Conservation (phyloP, 1,284 basidiomycete genomes). For the Boletus mariae region DNA sequence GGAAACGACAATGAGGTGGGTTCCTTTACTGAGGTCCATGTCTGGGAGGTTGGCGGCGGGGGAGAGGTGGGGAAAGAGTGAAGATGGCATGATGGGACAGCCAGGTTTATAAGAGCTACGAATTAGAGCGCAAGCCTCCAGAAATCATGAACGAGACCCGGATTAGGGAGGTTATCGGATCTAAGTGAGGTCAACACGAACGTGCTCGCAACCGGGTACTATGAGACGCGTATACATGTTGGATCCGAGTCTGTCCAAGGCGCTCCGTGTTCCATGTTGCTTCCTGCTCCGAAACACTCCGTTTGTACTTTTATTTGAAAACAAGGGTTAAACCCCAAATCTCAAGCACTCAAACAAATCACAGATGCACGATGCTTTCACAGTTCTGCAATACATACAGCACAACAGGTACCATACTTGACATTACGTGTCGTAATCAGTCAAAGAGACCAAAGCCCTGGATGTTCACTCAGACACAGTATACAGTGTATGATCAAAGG, state of each 20-base stretch:
- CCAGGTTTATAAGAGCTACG: constrained; percentile 29
- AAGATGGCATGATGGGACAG: constrained; percentile 20
- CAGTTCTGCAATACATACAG: not conserved
- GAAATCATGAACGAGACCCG: constrained; percentile 26
- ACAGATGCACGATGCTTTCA: no score
- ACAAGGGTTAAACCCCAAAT: no score
- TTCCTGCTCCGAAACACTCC: not conserved
- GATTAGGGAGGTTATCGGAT: constrained; percentile 37
- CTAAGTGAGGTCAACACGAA: not conserved
- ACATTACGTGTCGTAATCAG: constrained; percentile 36
- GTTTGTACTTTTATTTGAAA: not conserved
- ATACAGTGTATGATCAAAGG: not conserved
- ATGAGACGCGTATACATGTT: no score
- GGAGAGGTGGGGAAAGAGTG: constrained; percentile 29
- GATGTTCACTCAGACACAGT: constrained; percentile 13
- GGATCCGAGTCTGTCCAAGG: not conserved
- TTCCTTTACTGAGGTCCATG: constrained; percentile 41
- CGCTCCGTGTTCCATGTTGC: not conserved
- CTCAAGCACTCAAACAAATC: no score
- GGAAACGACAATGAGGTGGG: constrained; percentile 91
- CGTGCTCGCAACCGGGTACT: not conserved
- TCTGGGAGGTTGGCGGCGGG: constrained; percentile 33
- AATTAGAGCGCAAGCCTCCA: constrained; percentile 10
- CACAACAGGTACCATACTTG: not conserved
- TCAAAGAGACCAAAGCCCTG: constrained; percentile 88